Evolutionary conservation across 2,329 filamentous ascomycete genomes (phyloP).

Genomic region (Zymoseptoria brevis): DNA sequence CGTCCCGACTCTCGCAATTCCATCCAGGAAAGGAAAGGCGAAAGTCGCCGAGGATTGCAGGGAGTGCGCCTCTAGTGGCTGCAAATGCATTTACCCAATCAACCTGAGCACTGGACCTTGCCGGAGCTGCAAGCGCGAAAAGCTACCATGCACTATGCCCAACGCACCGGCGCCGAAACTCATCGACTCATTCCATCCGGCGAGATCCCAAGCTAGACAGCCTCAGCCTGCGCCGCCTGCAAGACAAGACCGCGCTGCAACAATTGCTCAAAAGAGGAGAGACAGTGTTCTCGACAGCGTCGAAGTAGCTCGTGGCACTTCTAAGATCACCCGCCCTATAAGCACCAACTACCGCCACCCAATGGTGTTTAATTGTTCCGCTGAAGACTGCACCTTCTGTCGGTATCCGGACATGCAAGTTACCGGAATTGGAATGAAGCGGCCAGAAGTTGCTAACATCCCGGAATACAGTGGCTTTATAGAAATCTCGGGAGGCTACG

Average conservation of each 20-base stretch:
- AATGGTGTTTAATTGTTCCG: slow-evolving; percentile 31
- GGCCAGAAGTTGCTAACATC: slow-evolving; percentile 27
- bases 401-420: slow-evolving; percentile 30
- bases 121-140: slow-evolving; percentile 8
- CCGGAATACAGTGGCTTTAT: slow-evolving; percentile 28
- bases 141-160: slow-evolving; percentile 3
- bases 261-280: slow-evolving; percentile 1
- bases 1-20: background rate
- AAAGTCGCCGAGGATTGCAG: slow-evolving; percentile 4
- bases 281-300: background rate
- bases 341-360: slow-evolving; percentile 35
- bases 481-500: slow-evolving; percentile 29
- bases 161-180: background rate
- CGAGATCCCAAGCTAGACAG: background rate
- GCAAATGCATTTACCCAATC: slow-evolving; percentile 11
- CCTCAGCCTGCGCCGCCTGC: background rate
- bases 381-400: slow-evolving; percentile 36
- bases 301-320: background rate
- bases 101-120: slow-evolving; percentile 9
- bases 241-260: background rate
- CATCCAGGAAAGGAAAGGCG: slow-evolving; percentile 2
- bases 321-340: slow-evolving; percentile 12
- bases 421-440: slow-evolving; percentile 27
- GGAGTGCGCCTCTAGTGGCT: slow-evolving; percentile 8
- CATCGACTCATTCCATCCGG: background rate